Evolutionary conservation across 2,329 filamentous ascomycete genomes (phyloP), one percentile per base, ranked within the genome.

Genomic region (Trichoderma harzianum): DNA sequence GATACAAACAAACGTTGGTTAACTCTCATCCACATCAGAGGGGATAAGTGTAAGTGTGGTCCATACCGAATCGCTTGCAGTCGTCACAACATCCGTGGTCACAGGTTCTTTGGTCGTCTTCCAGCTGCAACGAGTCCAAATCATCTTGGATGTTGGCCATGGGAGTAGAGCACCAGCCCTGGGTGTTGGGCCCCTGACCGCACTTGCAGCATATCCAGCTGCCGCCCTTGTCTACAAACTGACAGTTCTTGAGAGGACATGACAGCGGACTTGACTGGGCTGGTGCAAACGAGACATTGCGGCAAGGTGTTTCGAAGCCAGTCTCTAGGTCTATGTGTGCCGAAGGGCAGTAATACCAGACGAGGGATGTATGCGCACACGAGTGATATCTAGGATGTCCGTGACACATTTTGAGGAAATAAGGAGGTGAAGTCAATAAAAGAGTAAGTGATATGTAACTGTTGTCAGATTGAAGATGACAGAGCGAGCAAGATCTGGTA

Each of bases 161-260:
- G 14, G 80, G 78, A 73, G 82, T 83, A 11, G 80, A 82, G 76
- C 87, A 89, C 86, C 86, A 89, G 7, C 86, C 87, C 72, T 82
- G 80, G 1, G 78, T 83, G 75, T 89, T 88, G 21, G 86, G 84
- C 0, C 85, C 85, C 51, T 85, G 81, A 3, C 83, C 79, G 75
- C 87, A 89, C 39, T 81, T 76, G 77, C 87, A 89, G 74, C 87
- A 89, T n/a, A 80, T 83, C 87, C 87, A 89, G 34, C 78, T 82
- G 21, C 85, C 83, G 51, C 83, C 85, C 43, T 86, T 82, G 62
- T 82, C 81, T 70, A 83, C 83, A 78, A 85, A 89, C 74, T 84
- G 81, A 76, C 87, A 89, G 75, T 86, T 84, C 73, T 83, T 80
- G 24, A 89, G 78, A 14, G 85, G 85, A 66, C 87, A 89, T 53